Percentiles rank a stretch among this genome's conserved stretches.
phyloP scores from a whole-genome alignment of 768 basidiomycete species.

The Termitomyces sp. region DNA sequence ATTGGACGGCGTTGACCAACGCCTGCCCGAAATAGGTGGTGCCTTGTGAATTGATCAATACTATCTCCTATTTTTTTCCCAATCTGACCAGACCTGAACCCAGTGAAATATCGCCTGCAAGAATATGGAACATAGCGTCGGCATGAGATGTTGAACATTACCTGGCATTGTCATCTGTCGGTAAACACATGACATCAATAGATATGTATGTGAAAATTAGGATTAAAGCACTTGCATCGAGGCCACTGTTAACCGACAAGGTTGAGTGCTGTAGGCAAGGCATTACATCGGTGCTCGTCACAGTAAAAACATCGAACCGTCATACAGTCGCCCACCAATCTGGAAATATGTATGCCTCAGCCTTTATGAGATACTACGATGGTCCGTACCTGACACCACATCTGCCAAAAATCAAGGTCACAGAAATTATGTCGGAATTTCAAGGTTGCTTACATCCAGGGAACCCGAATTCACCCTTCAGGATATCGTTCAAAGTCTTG shows the following conservation, averaged over 20 bases:
- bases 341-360: slow-evolving; percentile 13
- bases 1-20: slow-evolving; percentile 57
- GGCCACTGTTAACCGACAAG: slow-evolving; percentile 54
- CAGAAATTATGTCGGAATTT: slow-evolving; percentile 2
- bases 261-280: slow-evolving; percentile 39
- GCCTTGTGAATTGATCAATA: slow-evolving; percentile 18
- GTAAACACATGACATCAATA: background rate
- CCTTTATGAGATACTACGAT: background rate
- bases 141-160: slow-evolving; percentile 2
- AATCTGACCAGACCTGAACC: slow-evolving; percentile 38
- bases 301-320: background rate
- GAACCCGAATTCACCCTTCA: slow-evolving; percentile 68
- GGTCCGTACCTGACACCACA: slow-evolving; percentile 41
- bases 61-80: background rate
- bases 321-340: slow-evolving; percentile 67
- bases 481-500: slow-evolving; percentile 54
- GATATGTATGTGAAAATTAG: background rate
- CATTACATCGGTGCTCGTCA: background rate
- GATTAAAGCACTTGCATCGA: slow-evolving; percentile 47
- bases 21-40: slow-evolving; percentile 60
- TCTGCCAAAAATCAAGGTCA: slow-evolving; percentile 25
- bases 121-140: background rate
- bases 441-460: slow-evolving; percentile 50
- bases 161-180: slow-evolving; percentile 76
- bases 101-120: slow-evolving; percentile 41